Evolutionary conservation across 495 filamentous ascomycete genomes (phyloP), one percentile per base, ranked within the genome.

Genomic region (Neurospora discreta): DNA sequence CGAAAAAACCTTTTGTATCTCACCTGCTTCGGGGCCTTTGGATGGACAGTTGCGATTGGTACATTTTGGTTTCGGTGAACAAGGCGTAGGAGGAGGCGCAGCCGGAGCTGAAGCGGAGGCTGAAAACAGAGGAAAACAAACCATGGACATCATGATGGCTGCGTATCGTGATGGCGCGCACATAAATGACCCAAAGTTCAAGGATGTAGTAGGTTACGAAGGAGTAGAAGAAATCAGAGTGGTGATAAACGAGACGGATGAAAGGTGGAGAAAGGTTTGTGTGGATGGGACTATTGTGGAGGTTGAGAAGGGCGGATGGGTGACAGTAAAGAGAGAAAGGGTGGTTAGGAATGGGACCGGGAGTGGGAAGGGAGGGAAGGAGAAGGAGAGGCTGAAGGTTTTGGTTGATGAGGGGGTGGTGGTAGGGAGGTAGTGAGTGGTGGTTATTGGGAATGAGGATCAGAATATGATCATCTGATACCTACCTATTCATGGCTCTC

Each of bases 221-320:
- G 82, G 85, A 33, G 81, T 93, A 46, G 86, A 89, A 3, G 85
- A 86, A 30, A 60, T 94, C 30, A 84, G 83, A 60, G 87, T 97
- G 39, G 84, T 89, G 41, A 89, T 96, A 43, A 71, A 84, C 10
- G 90, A 94, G 75, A 72, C 77, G 16, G 87, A 91, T 68, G 77
- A 87, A 52, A 83, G 88, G 73, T 97, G 93, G 93, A 82, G 94
- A 71, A 87, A 93, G 73, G 87, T 96, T 3, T 98, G 94, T 77
- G 83, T 98, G 30, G 95, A 98, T 82, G 95, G 95, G 15, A 91
- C 90, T 71, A 94, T 97, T 74, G 86, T 97, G 11, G 85, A 85
- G 70, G 78, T 97, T 20, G 89, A 89, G 60, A 75, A 85, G 72
- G 88, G 86, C 0, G 94, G 95, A 8, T 91, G 88, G 87, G 87